Conservation (phyloP, 2,329 filamentous ascomycete species). For the Colletotrichum endophyticum region DNA sequence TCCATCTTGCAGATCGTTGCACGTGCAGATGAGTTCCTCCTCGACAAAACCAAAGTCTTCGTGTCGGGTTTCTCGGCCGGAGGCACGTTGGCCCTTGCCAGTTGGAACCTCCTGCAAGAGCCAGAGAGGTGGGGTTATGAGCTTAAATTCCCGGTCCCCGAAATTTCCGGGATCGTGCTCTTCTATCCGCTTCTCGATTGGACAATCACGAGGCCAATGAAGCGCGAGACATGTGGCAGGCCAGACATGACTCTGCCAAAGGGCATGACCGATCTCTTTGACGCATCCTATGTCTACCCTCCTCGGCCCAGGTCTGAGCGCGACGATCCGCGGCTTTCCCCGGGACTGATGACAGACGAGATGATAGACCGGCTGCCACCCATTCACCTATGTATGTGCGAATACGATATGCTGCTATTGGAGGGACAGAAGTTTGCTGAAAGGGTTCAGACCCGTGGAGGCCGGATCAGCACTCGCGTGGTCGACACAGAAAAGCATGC, state of each 20-base stretch:
- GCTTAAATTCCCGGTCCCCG: constrained; percentile 42
- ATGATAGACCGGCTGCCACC: constrained; percentile 57
- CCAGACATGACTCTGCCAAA: constrained; percentile 65
- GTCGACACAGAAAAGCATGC: constrained; percentile 51
- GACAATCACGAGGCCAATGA: constrained; percentile 59
- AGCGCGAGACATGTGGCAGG: constrained; percentile 55
- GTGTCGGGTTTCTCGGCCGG: constrained; percentile 70
- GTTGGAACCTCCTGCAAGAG: constrained; percentile 50
- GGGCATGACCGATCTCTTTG: constrained; percentile 65
- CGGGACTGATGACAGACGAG: constrained; percentile 59
- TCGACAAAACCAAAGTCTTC: constrained; percentile 61
- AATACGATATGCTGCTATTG: constrained; percentile 68
- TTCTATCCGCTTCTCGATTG: constrained; percentile 71
- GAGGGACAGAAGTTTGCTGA: constrained; percentile 67
- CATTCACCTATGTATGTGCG: constrained; percentile 65
- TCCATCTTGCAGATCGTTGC: constrained; percentile 65
- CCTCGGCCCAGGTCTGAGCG: constrained; percentile 49
- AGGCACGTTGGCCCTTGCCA: constrained; percentile 58
- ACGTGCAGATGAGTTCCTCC: constrained; percentile 59
- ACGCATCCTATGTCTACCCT: constrained; percentile 65
- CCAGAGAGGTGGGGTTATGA: constrained; percentile 44
- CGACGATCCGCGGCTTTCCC: constrained; percentile 61
- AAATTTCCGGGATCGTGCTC: constrained; percentile 57
- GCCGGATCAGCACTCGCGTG: constrained; percentile 41
- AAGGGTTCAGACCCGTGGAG: constrained; percentile 46